These are phyloP conservation scores for Monosporascus sp. DNA, from an alignment of 2,329 filamentous ascomycete genomes.

Conservation along the genomic window DNA sequence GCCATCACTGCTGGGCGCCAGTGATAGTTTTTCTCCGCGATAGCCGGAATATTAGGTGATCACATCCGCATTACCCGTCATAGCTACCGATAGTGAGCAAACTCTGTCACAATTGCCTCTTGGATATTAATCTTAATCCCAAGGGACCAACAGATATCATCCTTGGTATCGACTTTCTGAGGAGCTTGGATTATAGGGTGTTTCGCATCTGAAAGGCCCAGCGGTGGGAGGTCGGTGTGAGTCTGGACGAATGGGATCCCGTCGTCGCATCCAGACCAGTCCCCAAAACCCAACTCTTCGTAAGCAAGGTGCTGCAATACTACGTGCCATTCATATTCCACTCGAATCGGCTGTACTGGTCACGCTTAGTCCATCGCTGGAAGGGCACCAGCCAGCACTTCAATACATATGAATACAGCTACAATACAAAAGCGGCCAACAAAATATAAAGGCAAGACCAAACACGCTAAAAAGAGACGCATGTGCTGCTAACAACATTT, in stretches of 20 bases:
- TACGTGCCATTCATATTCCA: conserved; percentile 2
- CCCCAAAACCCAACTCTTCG: conserved; percentile 1
- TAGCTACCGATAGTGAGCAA: too few relatives aligned
- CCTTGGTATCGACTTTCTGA: too few relatives aligned
- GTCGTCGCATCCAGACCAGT: not conserved
- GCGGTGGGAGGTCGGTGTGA: too few relatives aligned
- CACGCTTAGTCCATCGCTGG: not conserved
- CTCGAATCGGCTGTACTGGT: conserved; percentile 1
- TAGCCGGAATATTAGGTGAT: too few relatives aligned
- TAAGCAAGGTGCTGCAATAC: conserved; percentile 2
- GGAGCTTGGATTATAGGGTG: too few relatives aligned
- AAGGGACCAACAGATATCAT: too few relatives aligned
- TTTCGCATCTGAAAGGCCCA: too few relatives aligned
- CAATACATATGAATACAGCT: not conserved
- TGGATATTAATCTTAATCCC: too few relatives aligned
- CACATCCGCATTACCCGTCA: too few relatives aligned
- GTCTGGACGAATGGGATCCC: not conserved
- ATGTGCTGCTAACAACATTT: conserved; percentile 1
- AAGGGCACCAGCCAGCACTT: not conserved
- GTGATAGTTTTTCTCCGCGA: too few relatives aligned
- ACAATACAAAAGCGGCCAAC: conserved; percentile 1
- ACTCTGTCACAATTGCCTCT: too few relatives aligned
- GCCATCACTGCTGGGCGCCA: too few relatives aligned
- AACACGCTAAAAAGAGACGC: conserved; percentile 6
- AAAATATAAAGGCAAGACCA: conserved; percentile 1